Evolutionary conservation across 2,329 filamentous ascomycete genomes (phyloP), one percentile per base, ranked within the genome.

Genomic region (Calonectria pseudoturangicola): DNA sequence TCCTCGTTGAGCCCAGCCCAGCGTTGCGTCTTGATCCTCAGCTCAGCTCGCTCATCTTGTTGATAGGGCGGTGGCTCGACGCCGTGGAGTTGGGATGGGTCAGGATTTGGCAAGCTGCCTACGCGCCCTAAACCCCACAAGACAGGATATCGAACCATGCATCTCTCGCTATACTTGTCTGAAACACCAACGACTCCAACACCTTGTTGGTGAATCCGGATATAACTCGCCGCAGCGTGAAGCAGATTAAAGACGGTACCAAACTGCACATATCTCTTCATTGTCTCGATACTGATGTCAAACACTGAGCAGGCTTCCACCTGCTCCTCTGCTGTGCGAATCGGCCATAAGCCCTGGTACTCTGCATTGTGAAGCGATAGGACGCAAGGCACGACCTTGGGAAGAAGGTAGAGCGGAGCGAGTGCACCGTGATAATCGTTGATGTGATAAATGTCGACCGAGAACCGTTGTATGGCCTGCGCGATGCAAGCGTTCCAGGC

Each of bases 381-480:
- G 51, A 56, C 30, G 12, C 51, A 56, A 3, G 51, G 51, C 4
- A 56, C 30, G 10, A 39, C 30, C 4, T 56, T 56, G 18, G 51
- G 51, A 1, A 56, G 51, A 36, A 56, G 51, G 5, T 56, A 27
- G 15, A 56, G 51, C 10, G 51, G 51, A 10, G 51, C 51, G 1
- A 56, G 51, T 25, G 30, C 51, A n/a, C 51, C 51, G 30, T 56
- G 51, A 12, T 56, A 56, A 21, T 56, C 51, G 30, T 56, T 56
- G n/a, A 56, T 56, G 12, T 56, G 30, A 15, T 56, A 56, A 5
- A 56, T 30, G 13, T 36, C 51, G 9, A 56, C 30, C 7, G 51
- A 56, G 30, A 56, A 56, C 25, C 51, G 30, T 4, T 21, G 16
- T 7, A 56, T 56, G 12, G 30, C 51, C n/a, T 56, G 51, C 1